Evolutionary conservation across 78 protist species (phyloP), one percentile per base, ranked within the genome.

Genomic region (Guillardia theta): DNA sequence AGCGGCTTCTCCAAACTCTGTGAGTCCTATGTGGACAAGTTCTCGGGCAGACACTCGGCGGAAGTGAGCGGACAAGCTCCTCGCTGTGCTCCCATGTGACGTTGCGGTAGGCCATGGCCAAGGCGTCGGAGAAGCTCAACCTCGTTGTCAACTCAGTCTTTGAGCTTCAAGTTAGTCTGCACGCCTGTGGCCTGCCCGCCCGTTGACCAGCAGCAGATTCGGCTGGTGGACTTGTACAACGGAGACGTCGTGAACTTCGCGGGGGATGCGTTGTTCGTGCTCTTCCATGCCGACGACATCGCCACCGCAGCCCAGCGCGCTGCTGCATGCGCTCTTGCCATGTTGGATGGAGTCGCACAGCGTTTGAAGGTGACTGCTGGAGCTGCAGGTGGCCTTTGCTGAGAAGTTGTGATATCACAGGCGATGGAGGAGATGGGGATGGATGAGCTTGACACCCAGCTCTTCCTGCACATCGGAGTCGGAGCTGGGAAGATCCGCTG

Each of bases 241-340:
- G 83, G 83, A 12, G 83, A 70, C 83, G 83, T 70, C 46, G 83
- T 70, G n/a, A 70, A 70, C 41, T 70, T 70, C 41, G 83, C 83
- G 0, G 83, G 83, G 46, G 83, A 70, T 43, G 83, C 83, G 46
- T 36, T 70, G 83, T 70, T 70, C 41, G 83, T 70, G 36, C 36
- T 70, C 36, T 70, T 70, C 41, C 6, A 43, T 22, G 83, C 9
- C 83, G 83, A 4, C 27, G 0, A 1, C 46, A 36, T 70, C 83
- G 6, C 33, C 10, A 24, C 36, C 10, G 83, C 83, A 36, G 83
- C 83, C 33, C 36, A 12, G 41, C 83, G 83, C 41, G 83, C 83
- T 43, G 83, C 22, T 12, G 83, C 83, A 1, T 70, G 83, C 41
- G 22, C 78, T 10, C 78, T 64, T 4, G 78, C 78, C 15, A 12